Conservation (phyloP, 108 stramenopile species). For the Cyclotella kingstonii region DNA sequence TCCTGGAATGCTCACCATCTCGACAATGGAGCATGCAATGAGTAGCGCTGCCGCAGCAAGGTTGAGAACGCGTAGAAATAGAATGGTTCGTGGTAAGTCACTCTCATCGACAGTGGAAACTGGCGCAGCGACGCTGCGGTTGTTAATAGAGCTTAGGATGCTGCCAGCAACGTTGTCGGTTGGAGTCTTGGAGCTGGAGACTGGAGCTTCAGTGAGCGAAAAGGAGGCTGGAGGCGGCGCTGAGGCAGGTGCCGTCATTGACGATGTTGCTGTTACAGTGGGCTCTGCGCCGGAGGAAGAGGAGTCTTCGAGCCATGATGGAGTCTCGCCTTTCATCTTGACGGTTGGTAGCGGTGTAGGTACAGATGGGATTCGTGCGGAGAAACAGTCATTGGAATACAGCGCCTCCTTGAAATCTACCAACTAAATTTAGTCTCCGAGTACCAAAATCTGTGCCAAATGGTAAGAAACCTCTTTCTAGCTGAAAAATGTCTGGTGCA, state of each 20-base stretch:
- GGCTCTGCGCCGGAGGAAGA: no score
- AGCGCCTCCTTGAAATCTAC: no score
- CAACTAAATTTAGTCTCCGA: no score
- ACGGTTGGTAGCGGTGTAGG: no score
- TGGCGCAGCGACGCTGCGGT: neutral
- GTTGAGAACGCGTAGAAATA: constrained; percentile 74
- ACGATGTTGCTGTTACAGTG: constrained; percentile 11
- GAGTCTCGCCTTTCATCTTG: constrained; percentile 39
- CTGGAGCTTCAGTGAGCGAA: constrained; percentile 19
- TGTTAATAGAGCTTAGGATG: constrained; percentile 18
- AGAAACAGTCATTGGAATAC: no score
- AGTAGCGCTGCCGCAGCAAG: constrained; percentile 64
- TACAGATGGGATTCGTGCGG: no score
- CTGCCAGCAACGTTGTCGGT: constrained; percentile 42
- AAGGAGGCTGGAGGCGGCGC: constrained; percentile 16
- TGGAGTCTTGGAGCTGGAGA: constrained; percentile 15
- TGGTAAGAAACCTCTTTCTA: no score
- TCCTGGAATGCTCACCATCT: constrained; percentile 49
- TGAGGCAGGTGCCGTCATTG: neutral
- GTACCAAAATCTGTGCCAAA: no score
- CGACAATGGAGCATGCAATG: constrained; percentile 41
- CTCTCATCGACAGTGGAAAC: constrained; percentile 45
- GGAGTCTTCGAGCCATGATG: constrained; percentile 29
- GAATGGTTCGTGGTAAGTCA: constrained; percentile 69
- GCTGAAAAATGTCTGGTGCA: no score